These are phyloP conservation scores for Mortierella polycephala DNA, from an alignment of 371 early-diverging fungal species.

Conservation along the genomic window DNA sequence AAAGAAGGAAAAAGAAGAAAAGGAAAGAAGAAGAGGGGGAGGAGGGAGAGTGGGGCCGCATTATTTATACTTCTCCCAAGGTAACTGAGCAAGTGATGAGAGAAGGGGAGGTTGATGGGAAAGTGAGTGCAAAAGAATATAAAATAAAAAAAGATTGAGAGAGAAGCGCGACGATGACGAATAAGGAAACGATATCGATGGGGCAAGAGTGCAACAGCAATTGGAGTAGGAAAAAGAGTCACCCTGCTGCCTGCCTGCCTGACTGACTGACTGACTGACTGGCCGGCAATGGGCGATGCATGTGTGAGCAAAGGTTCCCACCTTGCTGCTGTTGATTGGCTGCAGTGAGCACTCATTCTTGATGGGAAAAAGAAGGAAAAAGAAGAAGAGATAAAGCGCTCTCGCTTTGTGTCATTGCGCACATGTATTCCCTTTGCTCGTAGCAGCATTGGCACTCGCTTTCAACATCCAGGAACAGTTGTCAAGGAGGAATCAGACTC, in stretches of 20 bases:
- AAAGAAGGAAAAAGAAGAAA: slow-evolving; percentile 11
- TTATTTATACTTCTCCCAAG: slow-evolving; percentile 14
- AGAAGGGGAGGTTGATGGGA: not conserved
- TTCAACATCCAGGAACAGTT: no score
- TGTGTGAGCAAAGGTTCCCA: not conserved
- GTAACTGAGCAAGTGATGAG: not conserved
- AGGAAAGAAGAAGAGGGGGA: not conserved
- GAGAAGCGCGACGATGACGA: not conserved
- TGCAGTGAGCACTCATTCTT: not conserved
- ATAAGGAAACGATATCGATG: slow-evolving; percentile 6
- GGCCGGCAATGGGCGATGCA: not conserved
- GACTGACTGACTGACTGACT: no score
- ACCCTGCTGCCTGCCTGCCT: no score
- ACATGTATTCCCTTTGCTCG: no score
- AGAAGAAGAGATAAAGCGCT: not conserved
- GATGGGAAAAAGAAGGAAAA: slow-evolving; percentile 11
- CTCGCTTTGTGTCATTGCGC: no score
- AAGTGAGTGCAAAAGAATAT: not conserved
- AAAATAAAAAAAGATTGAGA: not conserved
- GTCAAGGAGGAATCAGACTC: no score
- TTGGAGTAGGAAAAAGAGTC: not conserved
- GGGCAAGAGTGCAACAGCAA: not conserved
- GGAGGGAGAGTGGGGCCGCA: slow-evolving; percentile 1
- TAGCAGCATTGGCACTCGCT: no score
- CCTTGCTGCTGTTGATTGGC: not conserved